Evolutionary conservation across 371 early-diverging fungal genomes (phyloP), one percentile per base, ranked within the genome.

Genomic region (Mortierella polycephala): DNA sequence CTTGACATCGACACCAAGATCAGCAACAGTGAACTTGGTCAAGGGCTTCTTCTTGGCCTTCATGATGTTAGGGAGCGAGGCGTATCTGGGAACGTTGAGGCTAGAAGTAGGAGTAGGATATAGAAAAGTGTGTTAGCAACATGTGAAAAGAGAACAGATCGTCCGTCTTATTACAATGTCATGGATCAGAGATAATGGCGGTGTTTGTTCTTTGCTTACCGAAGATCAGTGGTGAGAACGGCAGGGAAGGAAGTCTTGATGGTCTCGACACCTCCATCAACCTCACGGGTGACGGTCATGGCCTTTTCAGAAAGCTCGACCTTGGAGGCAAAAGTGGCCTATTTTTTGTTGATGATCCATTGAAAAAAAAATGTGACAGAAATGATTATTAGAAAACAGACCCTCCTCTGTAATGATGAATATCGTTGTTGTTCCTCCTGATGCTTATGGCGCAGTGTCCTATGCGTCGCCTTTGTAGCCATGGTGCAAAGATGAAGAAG

Each of bases 41-140:
- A 99, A 83, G 42, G 96, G 96, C 92, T 99, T 99, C 94, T 97
- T 98, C 87, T 98, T 99, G 59, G 99, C 99, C 90, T 99, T 98
- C 98, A 97, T 97, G 81, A 97, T 97, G 87, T 92, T 93, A 64
- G 91, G 93, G 63, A 99, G 91, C 52, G 98, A 95, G 21, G 97
- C 98, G 75, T 94, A 98, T 59, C 98, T 92, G 41, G 99, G 99
- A 79, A 92, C 94, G 84, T 98, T 99, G 71, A 99, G 86, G 47
- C 94, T 95, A 55, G 16, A 46, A 39, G 44, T 14, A 39, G 49
- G 12, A 30, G 30, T 30, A 30, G 30, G 30, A 30, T 30, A 30
- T 30, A 30, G 30, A 30, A 30, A 30, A 30, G 4, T 30, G 4
- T 30, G 30, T 30, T 30, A 30, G 30, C 30, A 30, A 2, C 30